Conservation (phyloP, 805 yeast genomes). For the Saccharomyces kudriavzevii region DNA sequence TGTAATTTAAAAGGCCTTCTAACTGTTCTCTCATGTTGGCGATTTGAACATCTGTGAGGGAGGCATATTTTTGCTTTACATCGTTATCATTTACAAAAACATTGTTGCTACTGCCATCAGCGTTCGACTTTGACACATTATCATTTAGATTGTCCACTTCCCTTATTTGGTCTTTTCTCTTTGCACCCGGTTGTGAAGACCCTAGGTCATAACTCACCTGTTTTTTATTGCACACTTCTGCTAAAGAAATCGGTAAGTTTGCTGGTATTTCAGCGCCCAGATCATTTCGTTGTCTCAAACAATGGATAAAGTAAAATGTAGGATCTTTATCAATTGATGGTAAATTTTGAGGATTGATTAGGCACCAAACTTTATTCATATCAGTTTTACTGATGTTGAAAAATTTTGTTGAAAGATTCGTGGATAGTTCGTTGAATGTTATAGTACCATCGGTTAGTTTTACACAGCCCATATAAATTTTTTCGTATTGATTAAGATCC, state of each 20-base stretch:
- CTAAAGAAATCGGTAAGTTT: constrained; percentile 85
- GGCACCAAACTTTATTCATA: constrained; percentile 84
- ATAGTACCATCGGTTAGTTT: constrained; percentile 80
- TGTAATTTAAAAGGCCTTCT: constrained; percentile 74
- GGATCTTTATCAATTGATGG: constrained; percentile 92
- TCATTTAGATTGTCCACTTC: neutral
- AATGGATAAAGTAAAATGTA: constrained; percentile 79
- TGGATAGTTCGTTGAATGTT: constrained; percentile 60
- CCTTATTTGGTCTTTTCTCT: constrained; percentile 7
- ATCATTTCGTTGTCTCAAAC: constrained; percentile 76
- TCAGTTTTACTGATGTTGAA: constrained; percentile 74
- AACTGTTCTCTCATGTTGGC: constrained; percentile 48
- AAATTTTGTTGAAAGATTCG: constrained; percentile 55
- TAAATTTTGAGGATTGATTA: constrained; percentile 82
- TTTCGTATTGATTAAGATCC: constrained; percentile 70
- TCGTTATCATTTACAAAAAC: constrained; percentile 16
- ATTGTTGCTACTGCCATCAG: constrained; percentile 4
- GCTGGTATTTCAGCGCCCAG: constrained; percentile 80
- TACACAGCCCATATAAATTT: constrained; percentile 46
- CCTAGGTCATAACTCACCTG: constrained; percentile 62
- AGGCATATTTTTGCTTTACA: constrained; percentile 20
- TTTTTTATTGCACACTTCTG: constrained; percentile 87
- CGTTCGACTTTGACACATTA: neutral
- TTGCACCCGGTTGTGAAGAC: constrained; percentile 44
- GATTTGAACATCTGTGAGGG: constrained; percentile 11